Evolutionary conservation across 257 asterid genomes (phyloP), one percentile per base, ranked within the genome.

Genomic region (Fraxinus anomala): DNA sequence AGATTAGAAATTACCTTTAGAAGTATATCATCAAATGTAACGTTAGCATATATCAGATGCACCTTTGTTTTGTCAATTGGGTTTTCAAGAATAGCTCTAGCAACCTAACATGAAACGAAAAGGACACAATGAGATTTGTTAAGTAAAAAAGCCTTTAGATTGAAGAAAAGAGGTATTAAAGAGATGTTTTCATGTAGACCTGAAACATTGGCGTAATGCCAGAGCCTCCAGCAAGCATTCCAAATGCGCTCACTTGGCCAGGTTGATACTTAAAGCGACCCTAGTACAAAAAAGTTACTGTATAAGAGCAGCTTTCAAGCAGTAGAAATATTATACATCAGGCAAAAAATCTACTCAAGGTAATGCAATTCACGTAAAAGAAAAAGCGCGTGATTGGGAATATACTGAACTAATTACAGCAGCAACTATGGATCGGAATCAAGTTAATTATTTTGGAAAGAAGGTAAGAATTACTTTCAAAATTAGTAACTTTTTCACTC

Each of bases 41-140:
- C 97, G 85, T 95, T 95, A 78, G 97, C 99, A 84, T 95, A 95
- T 28, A 95, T 88, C 81, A 95, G 87, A 79, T 91, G 90, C 88
- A 95, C 89, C 87, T 76, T 93, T 13, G 98, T 95, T 31, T 67
- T 84, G 87, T 93, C 99, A 5, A 42, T 84, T 36, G 97, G 94
- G 82, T 93, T 90, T 74, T 95, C 98, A 31, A 95, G 87, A 83
- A 95, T 90, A 42, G 98, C 98, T 87, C 98, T 84, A 30, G 97
- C 78, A 86, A 95, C 99, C 98, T 95, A 83, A 80, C 80, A 17
- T 70, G 26, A 76, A 80, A 73, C 73, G 68, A 54, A 68, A 78
- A 79, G 28, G 26, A 56, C 12, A 34, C 21, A 68, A 56, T 19
- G 33, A 56, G 42, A 59, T 49, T 28, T 1, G 24, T 21, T 6